Evolutionary conservation across 768 basidiomycete species (phyloP), one percentile per base, ranked within the genome.

Genomic region (Lepiota brunneoincarnata): DNA sequence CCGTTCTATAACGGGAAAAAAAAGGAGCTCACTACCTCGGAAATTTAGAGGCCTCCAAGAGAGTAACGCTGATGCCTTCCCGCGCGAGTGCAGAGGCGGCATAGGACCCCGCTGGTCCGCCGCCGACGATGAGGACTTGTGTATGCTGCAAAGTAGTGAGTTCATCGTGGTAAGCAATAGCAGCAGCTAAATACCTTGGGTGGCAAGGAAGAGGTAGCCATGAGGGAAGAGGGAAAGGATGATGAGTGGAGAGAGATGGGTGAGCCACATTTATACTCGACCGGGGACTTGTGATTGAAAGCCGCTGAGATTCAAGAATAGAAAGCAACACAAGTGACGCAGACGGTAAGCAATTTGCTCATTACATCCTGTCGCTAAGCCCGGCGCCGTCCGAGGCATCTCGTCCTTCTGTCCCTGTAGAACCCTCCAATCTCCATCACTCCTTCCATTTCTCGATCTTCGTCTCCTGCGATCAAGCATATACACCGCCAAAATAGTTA

Each of bases 81-180:
- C 82, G 67, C 3, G 80, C 79, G 18, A 84, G 73, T 34, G 74
- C 80, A 34, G 79, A 68, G 3, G 81, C 82, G 42, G 81, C 78
- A 60, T 81, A 84, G 17, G 76, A 76, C 23, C 82, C 82, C 18
- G 79, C 77, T 48, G 82, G 82, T 37, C 82, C 82, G 20, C 78
- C 81, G 18, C 78, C 78, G 17, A 80, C 69, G 48, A 80, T 59
- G 10, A 80, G 72, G 52, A 80, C 67, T 42, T 75, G 71, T 18
- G 72, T 65, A 55, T 75, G 73, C 77, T 78, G 50, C 9, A 37
- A 21, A 26, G 24, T 18, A 40, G 45, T 58, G 43, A 51, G 31
- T n/a, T 48, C 49, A 42, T 28, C 20, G 26, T 17, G 21, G n/a
- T 20, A 31, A 23, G 35, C 31, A 39, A 38, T 24, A 20, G 40